Conservation (phyloP, 495 filamentous ascomycete species). For the Daldinia grandis region DNA sequence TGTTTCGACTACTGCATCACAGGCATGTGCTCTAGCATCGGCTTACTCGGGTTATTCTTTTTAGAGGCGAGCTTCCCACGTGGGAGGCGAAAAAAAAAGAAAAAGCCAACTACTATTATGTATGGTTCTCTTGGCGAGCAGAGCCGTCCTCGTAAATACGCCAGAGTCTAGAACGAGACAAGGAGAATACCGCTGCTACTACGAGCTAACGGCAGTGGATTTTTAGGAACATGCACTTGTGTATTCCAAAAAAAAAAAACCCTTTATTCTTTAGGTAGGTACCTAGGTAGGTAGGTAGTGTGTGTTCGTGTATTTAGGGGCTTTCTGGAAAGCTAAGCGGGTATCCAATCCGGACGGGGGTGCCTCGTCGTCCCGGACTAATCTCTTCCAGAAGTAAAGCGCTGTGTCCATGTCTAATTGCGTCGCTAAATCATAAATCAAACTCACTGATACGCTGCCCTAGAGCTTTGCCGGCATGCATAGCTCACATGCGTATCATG, state of each 20-base stretch:
- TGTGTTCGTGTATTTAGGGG: constrained; percentile 23
- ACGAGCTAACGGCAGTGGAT: background rate
- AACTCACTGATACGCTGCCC: constrained; percentile 12
- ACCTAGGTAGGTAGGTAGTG: constrained; percentile 23
- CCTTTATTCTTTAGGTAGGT: constrained; percentile 16
- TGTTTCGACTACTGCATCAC: background rate
- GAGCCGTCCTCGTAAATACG: background rate
- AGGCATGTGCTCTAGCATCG: background rate
- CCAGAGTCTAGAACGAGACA: background rate
- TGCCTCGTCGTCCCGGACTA: background rate
- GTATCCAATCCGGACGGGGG: constrained; percentile 2
- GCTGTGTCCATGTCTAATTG: constrained; percentile 13
- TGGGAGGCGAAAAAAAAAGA: background rate
- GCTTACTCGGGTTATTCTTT: background rate
- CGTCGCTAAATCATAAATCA: constrained; percentile 16
- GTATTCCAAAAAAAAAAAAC: constrained; percentile 13
- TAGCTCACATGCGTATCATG: constrained; percentile 20
- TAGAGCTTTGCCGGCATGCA: constrained; percentile 4
- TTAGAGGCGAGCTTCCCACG: background rate
- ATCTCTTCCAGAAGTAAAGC: constrained; percentile 5
- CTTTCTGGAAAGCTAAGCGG: background rate
- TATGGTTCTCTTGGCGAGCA: background rate
- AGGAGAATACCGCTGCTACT: background rate
- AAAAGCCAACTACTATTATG: background rate
- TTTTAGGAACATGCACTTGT: background rate